Evolutionary conservation across 2,329 filamentous ascomycete genomes (phyloP), one percentile per base, ranked within the genome.

Genomic region (Lecanicillium sp.): DNA sequence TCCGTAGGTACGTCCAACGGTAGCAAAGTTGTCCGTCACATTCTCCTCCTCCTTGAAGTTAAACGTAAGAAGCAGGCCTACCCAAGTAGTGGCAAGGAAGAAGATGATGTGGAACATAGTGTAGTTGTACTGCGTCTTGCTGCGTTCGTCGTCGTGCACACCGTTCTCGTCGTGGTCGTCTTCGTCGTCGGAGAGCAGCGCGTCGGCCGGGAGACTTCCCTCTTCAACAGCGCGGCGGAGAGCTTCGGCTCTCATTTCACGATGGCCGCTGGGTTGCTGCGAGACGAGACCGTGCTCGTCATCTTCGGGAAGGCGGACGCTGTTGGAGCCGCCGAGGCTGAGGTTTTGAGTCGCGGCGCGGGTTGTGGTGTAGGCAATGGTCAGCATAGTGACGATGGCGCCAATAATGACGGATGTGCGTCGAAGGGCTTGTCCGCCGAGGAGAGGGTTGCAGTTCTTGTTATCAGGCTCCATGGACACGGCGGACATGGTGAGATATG

Each of bases 401-500:
- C 92, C 92, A 46, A 98, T 77, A 35, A 98, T 78, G 43, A 96
- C 80, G 19, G 88, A 94, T 2, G 88, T 92, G 7, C 85, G 94
- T 45, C 92, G 79, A 9, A 90, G 92, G 43, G 86, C 88, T 45
- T 85, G 84, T 7, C 88, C 89, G 38, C 77, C 80, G 44, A 95
- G 72, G 22, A 98, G 73, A 8, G 92, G 92, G 62, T 98, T 98
- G 76, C 92, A 98, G 48, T 85, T 75, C 51, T 85, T 83, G 67
- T 95, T 67, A 59, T 96, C 90, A 1, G 92, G 92, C 54, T 98
- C 90, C 92, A 98, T 96, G 40, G 88, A 94, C 1, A 98, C 92
- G 18, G 92, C 92, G 3, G 89, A 95, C 80, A 98, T 87, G 49
- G 92, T 98, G 40, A 98, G 77, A 57, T 98, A 98, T 31, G 92